Percentiles rank a stretch among this genome's conserved stretches.
Evolutionary conservation across 306 rosid species (phyloP).

Genomic region (Cucurbita moschata): DNA sequence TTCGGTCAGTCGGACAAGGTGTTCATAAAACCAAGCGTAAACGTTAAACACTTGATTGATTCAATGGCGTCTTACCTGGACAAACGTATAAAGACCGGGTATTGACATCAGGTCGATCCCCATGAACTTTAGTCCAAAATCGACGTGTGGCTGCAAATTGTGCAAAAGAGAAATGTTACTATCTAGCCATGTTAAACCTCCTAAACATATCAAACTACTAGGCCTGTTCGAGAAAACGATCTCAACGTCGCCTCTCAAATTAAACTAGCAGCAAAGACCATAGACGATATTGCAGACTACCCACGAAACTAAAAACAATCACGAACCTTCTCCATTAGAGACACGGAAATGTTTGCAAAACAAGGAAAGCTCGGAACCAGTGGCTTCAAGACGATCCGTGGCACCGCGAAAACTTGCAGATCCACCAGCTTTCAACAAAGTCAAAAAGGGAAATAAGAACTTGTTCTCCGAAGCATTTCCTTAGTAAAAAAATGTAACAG

Average conservation of each 20-base stretch:
- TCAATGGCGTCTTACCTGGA: slow-evolving; percentile 46
- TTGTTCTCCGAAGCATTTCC: slow-evolving; percentile 10
- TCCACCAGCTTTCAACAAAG: slow-evolving; percentile 55
- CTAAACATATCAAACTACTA: no score
- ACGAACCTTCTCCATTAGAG: slow-evolving; percentile 87
- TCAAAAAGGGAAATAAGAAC: not conserved
- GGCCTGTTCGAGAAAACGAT: not conserved
- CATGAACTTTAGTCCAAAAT: slow-evolving; percentile 57
- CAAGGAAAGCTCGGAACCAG: slow-evolving; percentile 86
- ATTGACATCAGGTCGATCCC: slow-evolving; percentile 92
- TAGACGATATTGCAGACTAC: not conserved
- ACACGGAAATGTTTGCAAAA: slow-evolving; percentile 56
- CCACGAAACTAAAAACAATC: not conserved
- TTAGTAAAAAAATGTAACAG: not conserved
- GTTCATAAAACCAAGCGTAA: not conserved
- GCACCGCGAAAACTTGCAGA: slow-evolving; percentile 47
- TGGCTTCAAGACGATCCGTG: slow-evolving; percentile 64
- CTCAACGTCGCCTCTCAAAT: not conserved
- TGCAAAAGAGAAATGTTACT: no score
- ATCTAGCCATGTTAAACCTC: no score
- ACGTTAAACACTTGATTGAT: not conserved
- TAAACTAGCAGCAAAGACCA: not conserved
- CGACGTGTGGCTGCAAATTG: slow-evolving; percentile 64
- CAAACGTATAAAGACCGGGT: slow-evolving; percentile 66
- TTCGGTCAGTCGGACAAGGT: not conserved